Conservation (phyloP, 2,329 filamentous ascomycete species). For the Fonsecaea erecta region DNA sequence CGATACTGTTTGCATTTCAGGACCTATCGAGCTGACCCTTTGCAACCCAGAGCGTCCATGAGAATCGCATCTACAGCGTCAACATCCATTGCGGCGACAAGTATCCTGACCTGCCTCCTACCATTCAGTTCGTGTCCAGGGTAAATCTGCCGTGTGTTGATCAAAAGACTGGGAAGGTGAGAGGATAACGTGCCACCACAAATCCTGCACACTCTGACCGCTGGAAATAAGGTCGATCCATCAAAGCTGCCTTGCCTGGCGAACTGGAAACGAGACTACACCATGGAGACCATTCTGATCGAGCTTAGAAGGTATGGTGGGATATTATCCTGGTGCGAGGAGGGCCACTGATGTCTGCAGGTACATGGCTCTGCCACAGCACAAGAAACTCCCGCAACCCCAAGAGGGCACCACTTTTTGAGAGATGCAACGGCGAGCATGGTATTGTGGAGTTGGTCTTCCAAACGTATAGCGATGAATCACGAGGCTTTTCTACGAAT, state of each 20-base stretch:
- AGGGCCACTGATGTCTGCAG: slow-evolving; percentile 52
- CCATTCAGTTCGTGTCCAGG: slow-evolving; percentile 89
- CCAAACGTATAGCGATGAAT: slow-evolving; percentile 24
- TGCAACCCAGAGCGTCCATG: slow-evolving; percentile 77
- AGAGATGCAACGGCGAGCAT: slow-evolving; percentile 25
- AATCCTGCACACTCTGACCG: not conserved
- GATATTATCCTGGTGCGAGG: slow-evolving; percentile 26
- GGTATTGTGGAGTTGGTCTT: slow-evolving; percentile 23
- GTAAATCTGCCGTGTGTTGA: slow-evolving; percentile 97
- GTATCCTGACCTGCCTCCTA: slow-evolving; percentile 87
- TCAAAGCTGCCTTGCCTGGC: slow-evolving; percentile 81
- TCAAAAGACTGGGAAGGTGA: slow-evolving; percentile 72
- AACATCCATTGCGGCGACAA: slow-evolving; percentile 91
- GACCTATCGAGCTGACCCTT: slow-evolving; percentile 12
- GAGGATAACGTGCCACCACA: slow-evolving; percentile 32
- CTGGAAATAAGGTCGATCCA: slow-evolving; percentile 71
- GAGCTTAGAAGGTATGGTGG: slow-evolving; percentile 73
- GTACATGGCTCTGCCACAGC: slow-evolving; percentile 87
- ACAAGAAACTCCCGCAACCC: slow-evolving; percentile 96
- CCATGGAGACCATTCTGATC: slow-evolving; percentile 91
- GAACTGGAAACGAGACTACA: slow-evolving; percentile 90
- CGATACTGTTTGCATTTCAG: not conserved
- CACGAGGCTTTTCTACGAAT: slow-evolving; percentile 24
- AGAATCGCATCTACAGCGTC: slow-evolving; percentile 98
- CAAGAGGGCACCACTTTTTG: slow-evolving; percentile 74